Conservation (phyloP, 208 protist genomes). For the Wallacemonas sp. region DNA sequence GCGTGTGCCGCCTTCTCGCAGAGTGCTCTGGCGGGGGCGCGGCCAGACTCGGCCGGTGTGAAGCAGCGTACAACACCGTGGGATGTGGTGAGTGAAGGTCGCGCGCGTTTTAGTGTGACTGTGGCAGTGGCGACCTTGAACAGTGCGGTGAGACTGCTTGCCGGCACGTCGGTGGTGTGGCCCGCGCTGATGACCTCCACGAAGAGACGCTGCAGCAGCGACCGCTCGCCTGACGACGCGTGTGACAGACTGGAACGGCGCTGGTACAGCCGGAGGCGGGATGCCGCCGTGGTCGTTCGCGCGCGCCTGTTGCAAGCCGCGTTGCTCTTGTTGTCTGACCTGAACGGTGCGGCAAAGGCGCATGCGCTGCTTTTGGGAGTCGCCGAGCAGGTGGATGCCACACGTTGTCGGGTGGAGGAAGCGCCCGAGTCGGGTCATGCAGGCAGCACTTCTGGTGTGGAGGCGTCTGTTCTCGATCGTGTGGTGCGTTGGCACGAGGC, state of each 20-base stretch:
- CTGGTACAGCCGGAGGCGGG: constrained; percentile 10
- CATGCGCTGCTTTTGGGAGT: constrained; percentile 5
- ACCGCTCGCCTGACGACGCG: too few relatives aligned
- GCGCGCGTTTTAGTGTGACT: background rate
- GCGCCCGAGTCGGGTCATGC: too few relatives aligned
- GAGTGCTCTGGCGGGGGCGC: too few relatives aligned
- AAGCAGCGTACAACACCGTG: too few relatives aligned
- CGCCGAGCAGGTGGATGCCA: background rate
- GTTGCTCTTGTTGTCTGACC: constrained; percentile 16
- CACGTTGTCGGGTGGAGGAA: background rate
- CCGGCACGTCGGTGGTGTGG: constrained; percentile 17
- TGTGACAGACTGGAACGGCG: too few relatives aligned
- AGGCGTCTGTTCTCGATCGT: too few relatives aligned
- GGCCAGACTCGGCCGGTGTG: too few relatives aligned
- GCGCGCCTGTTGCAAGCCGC: constrained; percentile 17
- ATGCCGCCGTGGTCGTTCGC: background rate
- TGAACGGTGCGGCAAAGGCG: constrained; percentile 17
- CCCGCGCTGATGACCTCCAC: constrained; percentile 7
- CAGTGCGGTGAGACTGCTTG: constrained; percentile 3
- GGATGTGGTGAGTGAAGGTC: too few relatives aligned
- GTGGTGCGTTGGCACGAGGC: background rate
- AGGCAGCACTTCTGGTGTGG: too few relatives aligned
- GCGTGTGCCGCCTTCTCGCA: background rate
- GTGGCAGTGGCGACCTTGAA: background rate
- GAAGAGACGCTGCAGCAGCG: too few relatives aligned